A percentile compares a stretch with the other conserved stretches of the same genome.
Conservation (phyloP, 116 monocot species). For the Cymodocea nodosa region DNA sequence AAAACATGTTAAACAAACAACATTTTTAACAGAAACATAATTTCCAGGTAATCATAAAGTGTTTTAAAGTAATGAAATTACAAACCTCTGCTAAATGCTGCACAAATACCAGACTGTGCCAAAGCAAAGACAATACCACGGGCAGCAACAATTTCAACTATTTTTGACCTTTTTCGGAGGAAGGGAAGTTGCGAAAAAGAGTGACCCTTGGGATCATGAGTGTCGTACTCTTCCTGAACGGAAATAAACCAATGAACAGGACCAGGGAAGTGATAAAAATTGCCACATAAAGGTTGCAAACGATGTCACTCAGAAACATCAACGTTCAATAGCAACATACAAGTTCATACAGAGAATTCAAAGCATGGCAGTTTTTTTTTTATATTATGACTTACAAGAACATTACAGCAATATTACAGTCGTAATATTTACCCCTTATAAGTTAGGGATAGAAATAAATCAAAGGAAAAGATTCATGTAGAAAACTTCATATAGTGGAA, state of each 20-base stretch:
- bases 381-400: too few species aligned
- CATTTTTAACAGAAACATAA: background rate
- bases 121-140: slow-evolving; percentile 67
- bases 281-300: too few species aligned
- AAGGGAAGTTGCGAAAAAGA: slow-evolving; percentile 33
- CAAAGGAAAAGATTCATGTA: too few species aligned
- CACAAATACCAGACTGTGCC: slow-evolving; percentile 65
- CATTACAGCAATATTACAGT: too few species aligned
- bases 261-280: background rate
- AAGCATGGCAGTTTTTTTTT: too few species aligned
- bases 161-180: slow-evolving; percentile 62
- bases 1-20: background rate
- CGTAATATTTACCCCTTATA: too few species aligned
- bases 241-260: background rate
- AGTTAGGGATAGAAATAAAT: too few species aligned
- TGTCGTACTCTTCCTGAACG: slow-evolving; percentile 63
- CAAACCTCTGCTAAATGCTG: slow-evolving; percentile 66
- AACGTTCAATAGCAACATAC: too few species aligned
- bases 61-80: background rate
- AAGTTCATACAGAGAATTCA: too few species aligned
- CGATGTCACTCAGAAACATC: too few species aligned
- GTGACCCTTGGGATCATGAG: slow-evolving; percentile 57
- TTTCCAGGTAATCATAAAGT: background rate
- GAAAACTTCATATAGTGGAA: too few species aligned
- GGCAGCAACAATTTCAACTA: slow-evolving; percentile 65